Evolutionary conservation across 2,329 filamentous ascomycete species (phyloP).

Genomic region (Capronia americana): DNA sequence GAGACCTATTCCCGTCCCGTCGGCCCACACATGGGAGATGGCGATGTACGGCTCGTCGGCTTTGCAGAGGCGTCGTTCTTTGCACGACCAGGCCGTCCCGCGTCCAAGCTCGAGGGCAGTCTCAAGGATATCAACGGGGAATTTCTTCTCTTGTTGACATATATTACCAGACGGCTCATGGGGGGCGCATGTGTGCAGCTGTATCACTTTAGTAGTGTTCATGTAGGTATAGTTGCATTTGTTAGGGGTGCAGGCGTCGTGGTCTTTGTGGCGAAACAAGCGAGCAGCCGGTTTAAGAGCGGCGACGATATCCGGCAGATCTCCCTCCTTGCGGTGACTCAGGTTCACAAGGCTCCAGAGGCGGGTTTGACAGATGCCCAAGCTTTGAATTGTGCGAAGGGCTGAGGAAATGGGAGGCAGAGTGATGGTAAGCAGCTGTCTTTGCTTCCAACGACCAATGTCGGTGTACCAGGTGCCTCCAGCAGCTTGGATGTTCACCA

Average conservation of each 20-base stretch:
- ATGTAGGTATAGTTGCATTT: conserved; percentile 8
- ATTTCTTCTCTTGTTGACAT: conserved; percentile 1
- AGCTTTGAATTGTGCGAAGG: neutral
- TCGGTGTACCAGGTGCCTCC: conserved; percentile 1
- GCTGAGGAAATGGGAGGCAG: conserved; percentile 4
- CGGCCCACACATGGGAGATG: conserved; percentile 1
- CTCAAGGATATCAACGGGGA: conserved; percentile 2
- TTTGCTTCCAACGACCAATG: conserved; percentile 1
- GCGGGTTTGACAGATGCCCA: conserved; percentile 1
- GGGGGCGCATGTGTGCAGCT: neutral
- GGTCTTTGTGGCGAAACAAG: neutral
- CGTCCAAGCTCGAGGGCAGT: neutral
- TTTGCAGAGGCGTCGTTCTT: neutral
- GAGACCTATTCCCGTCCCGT: neutral
- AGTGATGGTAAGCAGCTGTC: neutral
- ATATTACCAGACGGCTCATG: neutral
- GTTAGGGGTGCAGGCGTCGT: neutral
- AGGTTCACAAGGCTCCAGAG: conserved; percentile 3
- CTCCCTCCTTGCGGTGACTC: neutral
- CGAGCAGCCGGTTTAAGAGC: conserved; percentile 2
- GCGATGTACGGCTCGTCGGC: conserved; percentile 2
- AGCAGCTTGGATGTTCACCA: conserved; percentile 1
- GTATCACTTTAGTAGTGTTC: conserved; percentile 1
- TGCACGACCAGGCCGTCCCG: conserved; percentile 3
- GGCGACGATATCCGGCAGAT: neutral